Evolutionary conservation across 192 early-diverging fungal species (phyloP), one percentile per base, ranked within the genome.

Genomic region (Pilobolus umbonatus): DNA sequence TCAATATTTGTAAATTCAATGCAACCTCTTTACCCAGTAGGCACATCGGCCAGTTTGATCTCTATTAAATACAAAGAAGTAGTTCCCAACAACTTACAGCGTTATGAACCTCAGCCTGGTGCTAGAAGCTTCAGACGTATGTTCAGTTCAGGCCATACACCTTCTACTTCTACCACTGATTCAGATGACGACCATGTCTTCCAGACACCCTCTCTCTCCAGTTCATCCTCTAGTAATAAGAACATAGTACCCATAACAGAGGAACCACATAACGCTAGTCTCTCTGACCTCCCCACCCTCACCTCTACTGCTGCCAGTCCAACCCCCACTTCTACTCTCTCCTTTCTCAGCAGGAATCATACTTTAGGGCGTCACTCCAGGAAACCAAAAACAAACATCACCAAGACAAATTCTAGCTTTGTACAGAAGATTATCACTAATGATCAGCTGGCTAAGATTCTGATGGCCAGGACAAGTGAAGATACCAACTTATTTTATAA

Each of bases 401-500:
- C 85, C 12, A 88, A 88, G 43, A 86, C 85, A 5, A 87, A 84
- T 29, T 90, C 88, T 9, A 76, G 82, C 3, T 88, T 82, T 73
- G 86, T 90, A 24, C 61, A 78, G 31, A 75, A 81, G n/a, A 84
- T 90, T 17, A 73, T 82, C 10, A 85, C 86, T 1, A 80, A 84
- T 61, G 88, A 90, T 51, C 79, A 83, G 52, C 64, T 90, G 24
- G 82, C 86, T 22, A 80, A 75, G 55, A 78, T 85, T 51, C 63
- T 85, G 22, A 69, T 75, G 35, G 76, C 75, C 39, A 63, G 81
- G 22, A 72, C 70, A 17, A 69, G 72, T 45, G 84, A 83, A 44
- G 77, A 82, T 34, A 82, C 83, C 0, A 88, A 87, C 65, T 55
- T 92, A 36, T 89, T 92, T 64, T 80, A 79, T 62, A 94, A 92